Conservation (phyloP, 176 grass and related monocot species). For the Tillandsia leiboldiana region DNA sequence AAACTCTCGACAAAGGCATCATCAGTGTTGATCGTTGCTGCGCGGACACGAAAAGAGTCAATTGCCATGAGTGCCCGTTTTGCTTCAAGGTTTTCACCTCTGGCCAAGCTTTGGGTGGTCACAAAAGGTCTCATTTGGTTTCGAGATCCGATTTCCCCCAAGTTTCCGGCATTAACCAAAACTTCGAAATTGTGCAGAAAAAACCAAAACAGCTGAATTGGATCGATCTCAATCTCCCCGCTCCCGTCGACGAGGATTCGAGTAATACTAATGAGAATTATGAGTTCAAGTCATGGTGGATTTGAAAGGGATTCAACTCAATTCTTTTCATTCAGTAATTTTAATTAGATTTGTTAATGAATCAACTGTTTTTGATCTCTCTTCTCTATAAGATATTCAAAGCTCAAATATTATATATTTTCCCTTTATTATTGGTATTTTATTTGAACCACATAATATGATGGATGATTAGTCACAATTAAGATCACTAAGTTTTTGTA, state of each 20-base stretch:
- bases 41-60: constrained; percentile 15
- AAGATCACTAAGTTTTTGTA: neutral
- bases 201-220: constrained; percentile 6
- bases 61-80: constrained; percentile 26
- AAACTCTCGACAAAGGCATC: neutral
- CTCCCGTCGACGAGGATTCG: constrained; percentile 28
- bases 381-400: neutral
- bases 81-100: constrained; percentile 46
- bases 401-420: neutral
- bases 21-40: neutral
- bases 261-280: constrained; percentile 9
- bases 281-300: constrained; percentile 22
- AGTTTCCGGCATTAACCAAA: neutral
- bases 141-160: constrained; percentile 8
- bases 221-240: constrained; percentile 62
- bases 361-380: constrained; percentile 10
- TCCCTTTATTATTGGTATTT: neutral
- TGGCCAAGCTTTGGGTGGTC: constrained; percentile 36
- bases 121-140: constrained; percentile 45
- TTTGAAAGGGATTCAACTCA: constrained; percentile 39
- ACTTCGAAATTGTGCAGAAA: neutral
- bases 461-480: neutral
- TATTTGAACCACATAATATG: neutral
- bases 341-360: constrained; percentile 7
- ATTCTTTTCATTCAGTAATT: constrained; percentile 28